These are phyloP conservation scores for Musa schizocarpa DNA, from an alignment of 176 grass and related monocot genomes.

Conservation along the genomic window DNA sequence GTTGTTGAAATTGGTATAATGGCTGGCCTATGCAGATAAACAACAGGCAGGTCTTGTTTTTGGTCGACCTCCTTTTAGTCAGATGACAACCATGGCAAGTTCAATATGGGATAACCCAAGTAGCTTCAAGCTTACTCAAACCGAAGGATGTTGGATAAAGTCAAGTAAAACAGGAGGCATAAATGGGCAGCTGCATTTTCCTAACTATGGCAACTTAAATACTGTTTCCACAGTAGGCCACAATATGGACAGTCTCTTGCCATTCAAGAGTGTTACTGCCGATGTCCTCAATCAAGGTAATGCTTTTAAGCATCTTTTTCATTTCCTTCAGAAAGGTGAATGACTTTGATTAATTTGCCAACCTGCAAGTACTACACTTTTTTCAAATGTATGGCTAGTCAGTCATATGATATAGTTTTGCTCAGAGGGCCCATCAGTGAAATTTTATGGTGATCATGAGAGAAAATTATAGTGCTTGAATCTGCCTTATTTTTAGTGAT, in stretches of 20 bases:
- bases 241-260: slow-evolving; percentile 43
- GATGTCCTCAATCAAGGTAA: slow-evolving; percentile 38
- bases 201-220: slow-evolving; percentile 32
- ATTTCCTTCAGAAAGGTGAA: neutral
- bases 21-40: neutral
- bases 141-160: slow-evolving; percentile 2
- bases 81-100: neutral
- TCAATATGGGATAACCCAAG: slow-evolving; percentile 13
- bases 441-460: no score
- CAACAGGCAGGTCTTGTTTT: neutral
- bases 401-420: neutral
- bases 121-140: slow-evolving; percentile 9
- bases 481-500: no score
- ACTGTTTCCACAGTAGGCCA: slow-evolving; percentile 30
- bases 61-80: slow-evolving; percentile 3
- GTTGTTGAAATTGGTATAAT: neutral
- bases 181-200: neutral
- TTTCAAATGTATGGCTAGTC: neutral
- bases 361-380: neutral
- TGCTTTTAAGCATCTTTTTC: slow-evolving; percentile 9
- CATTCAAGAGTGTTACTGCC: slow-evolving; percentile 38
- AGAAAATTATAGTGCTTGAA: no score
- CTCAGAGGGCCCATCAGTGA: neutral
- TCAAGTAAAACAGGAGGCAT: neutral
- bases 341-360: neutral